These are phyloP conservation scores for Extremus antarcticus DNA, from an alignment of 495 filamentous ascomycete species.

Conservation along the genomic window DNA sequence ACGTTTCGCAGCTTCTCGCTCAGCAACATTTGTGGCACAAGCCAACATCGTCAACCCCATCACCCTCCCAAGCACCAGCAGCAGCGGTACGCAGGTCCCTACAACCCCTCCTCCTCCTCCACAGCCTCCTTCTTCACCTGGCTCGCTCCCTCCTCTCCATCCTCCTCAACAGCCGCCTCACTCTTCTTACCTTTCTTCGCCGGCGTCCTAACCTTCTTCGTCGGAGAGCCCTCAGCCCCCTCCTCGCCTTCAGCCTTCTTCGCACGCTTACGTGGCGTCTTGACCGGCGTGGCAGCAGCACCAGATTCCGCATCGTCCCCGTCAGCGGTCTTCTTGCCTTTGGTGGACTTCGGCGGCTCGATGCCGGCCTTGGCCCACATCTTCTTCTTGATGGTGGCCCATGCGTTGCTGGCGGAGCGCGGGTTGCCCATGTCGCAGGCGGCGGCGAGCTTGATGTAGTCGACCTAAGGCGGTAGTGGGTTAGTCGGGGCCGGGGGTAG, in stretches of 20 bases:
- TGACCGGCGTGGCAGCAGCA: neutral
- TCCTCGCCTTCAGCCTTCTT: slow-evolving; percentile 10
- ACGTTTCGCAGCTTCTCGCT: neutral
- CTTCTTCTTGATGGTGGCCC: slow-evolving; percentile 41
- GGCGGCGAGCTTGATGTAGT: slow-evolving; percentile 25
- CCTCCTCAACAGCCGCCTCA: slow-evolving; percentile 13
- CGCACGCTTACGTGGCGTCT: slow-evolving; percentile 5
- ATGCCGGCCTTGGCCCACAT: slow-evolving; percentile 5
- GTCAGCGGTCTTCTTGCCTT: neutral
- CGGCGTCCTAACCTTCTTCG: slow-evolving; percentile 3
- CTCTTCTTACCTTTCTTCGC: slow-evolving; percentile 18
- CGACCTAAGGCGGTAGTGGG: slow-evolving; percentile 16
- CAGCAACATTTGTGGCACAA: no score
- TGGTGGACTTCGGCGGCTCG: neutral
- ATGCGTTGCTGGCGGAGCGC: slow-evolving; percentile 39
- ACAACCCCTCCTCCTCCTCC: neutral
- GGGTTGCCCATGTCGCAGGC: slow-evolving; percentile 30
- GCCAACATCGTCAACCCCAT: neutral
- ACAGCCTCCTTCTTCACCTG: slow-evolving; percentile 1
- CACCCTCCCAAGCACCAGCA: neutral
- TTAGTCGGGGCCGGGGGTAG: neutral
- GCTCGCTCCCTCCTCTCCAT: slow-evolving; percentile 7
- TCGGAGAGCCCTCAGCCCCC: neutral
- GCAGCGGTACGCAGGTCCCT: neutral
- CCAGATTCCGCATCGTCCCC: slow-evolving; percentile 9